Percentiles rank a stretch among this genome's conserved stretches.
Evolutionary conservation across 768 basidiomycete genomes (phyloP).

Genomic region (Lactarius indigo): DNA sequence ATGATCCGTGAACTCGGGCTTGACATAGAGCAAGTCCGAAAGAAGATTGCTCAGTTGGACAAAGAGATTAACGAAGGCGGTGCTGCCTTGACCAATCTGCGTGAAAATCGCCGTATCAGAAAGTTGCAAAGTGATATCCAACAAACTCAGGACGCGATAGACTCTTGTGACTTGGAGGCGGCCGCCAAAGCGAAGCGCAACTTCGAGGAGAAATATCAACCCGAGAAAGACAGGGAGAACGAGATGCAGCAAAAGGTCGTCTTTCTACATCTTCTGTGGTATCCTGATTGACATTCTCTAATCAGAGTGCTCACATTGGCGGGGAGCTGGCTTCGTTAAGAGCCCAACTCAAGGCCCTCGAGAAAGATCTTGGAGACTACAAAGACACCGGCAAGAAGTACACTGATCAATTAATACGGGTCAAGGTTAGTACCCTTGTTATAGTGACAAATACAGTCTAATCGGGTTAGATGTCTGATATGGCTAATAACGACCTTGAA

Average conservation of each 20-base stretch:
- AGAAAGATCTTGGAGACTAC: slow-evolving; percentile 78
- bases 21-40: slow-evolving; percentile 41
- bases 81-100: slow-evolving; percentile 62
- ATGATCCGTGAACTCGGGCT: slow-evolving; percentile 42
- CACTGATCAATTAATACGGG: slow-evolving; percentile 87
- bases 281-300: not conserved
- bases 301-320: slow-evolving; percentile 70
- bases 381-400: slow-evolving; percentile 84
- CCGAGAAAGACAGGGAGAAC: slow-evolving; percentile 69
- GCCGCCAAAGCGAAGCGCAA: slow-evolving; percentile 79
- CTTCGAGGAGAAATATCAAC: slow-evolving; percentile 77
- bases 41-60: slow-evolving; percentile 55
- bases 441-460: not conserved
- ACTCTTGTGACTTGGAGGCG: slow-evolving; percentile 75
- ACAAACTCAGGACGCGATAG: slow-evolving; percentile 66
- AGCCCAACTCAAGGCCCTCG: slow-evolving; percentile 59
- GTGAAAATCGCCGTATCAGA: slow-evolving; percentile 81
- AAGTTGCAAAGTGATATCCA: slow-evolving; percentile 63
- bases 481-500: slow-evolving; percentile 95
- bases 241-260: slow-evolving; percentile 65
- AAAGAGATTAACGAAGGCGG: slow-evolving; percentile 78
- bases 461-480: slow-evolving; percentile 78
- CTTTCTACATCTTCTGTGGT: slow-evolving; percentile 13
- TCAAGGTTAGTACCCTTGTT: slow-evolving; percentile 60
- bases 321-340: slow-evolving; percentile 79